These are phyloP conservation scores for Prunus mume DNA, from an alignment of 306 rosid genomes.

Conservation along the genomic window DNA sequence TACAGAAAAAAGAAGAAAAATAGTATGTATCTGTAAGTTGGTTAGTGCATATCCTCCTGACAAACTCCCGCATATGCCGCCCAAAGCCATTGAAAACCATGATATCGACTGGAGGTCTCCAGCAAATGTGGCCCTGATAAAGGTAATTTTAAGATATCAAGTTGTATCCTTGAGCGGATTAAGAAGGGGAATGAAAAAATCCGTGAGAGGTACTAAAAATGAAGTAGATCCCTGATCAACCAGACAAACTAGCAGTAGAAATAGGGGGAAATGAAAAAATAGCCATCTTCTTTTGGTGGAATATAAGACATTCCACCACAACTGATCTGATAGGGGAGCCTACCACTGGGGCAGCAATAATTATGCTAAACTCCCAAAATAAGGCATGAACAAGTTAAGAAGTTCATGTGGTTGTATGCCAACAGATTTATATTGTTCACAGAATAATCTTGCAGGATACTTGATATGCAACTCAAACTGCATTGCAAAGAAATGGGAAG, in stretches of 20 bases:
- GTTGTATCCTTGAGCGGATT: neutral
- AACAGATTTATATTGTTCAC: neutral
- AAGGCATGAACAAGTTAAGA: neutral
- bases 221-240: neutral
- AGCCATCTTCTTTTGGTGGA: neutral
- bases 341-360: neutral
- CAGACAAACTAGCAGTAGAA: conserved; percentile 4
- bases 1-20: conserved; percentile 68
- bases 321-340: neutral
- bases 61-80: conserved; percentile 82
- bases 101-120: conserved; percentile 85
- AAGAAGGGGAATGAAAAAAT: neutral
- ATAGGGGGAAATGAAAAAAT: neutral
- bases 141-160: conserved; percentile 7
- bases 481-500: conserved; percentile 8
- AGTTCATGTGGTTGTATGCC: neutral
- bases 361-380: neutral
- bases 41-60: conserved; percentile 77
- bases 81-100: conserved; percentile 85
- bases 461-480: conserved; percentile 10
- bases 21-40: conserved; percentile 48
- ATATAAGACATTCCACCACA: neutral
- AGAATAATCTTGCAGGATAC: neutral
- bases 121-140: conserved; percentile 65
- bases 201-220: neutral